Evolutionary conservation across 2,329 filamentous ascomycete genomes (phyloP), one percentile per base, ranked within the genome.

Genomic region (Beauveria asiatica): DNA sequence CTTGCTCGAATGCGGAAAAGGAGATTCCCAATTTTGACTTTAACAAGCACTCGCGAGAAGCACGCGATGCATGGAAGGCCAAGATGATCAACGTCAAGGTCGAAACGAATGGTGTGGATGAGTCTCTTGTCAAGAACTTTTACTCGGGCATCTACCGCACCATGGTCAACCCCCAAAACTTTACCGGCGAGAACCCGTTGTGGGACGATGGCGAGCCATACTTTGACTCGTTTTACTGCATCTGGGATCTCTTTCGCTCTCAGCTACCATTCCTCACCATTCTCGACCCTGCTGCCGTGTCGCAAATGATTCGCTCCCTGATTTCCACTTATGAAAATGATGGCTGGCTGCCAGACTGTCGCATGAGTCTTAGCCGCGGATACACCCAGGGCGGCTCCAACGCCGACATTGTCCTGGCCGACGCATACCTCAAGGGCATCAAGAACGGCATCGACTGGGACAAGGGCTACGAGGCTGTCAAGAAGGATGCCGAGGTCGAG

Each of bases 321-420:
- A 82, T 92, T 19, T 87, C 90, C 61, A 89, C 83, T 1, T 92
- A 90, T 65, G 78, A 78, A 33, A 80, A 88, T 65, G 79, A 86
- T 64, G 88, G 88, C 0, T 90, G 84, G 75, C 73, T 92, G 5
- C 88, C 88, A 0, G 88, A 92, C 68, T 90, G 87, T 64, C 82
- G 87, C 41, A 90, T 91, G 87, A 85, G 80, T n/a, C 77, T 90
- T 1, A 88, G 83, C 69, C 88, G 87, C 68, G 88, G 88, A 0
- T 87, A 81, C 67, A 89, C 86, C 0, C 88, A 91, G 73, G 87
- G 88, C 11, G 89, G 88, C 0, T 89, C 86, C 0, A 90, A 91
- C 62, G 85, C 87, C 10, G 87, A 91, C 66, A 80, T 86, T 8
- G 78, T 90, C 1, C 74, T 90, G 2, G 83, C 80, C 0, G 88